These are phyloP conservation scores for Podospora australis DNA, from an alignment of 495 filamentous ascomycete genomes.

Conservation along the genomic window DNA sequence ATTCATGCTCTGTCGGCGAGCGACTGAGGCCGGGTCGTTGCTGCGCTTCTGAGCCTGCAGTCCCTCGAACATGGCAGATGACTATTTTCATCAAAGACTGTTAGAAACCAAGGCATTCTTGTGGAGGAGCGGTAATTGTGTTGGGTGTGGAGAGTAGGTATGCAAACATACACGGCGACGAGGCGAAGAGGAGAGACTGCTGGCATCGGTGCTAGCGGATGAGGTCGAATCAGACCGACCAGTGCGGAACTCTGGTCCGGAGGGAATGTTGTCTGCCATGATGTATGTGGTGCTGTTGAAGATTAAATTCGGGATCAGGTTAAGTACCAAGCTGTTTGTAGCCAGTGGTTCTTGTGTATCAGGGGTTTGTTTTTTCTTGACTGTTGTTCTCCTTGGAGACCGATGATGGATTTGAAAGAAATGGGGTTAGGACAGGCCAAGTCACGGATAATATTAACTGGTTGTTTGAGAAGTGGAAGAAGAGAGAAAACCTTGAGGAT, in stretches of 20 bases:
- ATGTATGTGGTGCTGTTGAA: not conserved
- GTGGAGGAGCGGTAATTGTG: not conserved
- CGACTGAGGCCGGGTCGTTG: slow-evolving; percentile 31
- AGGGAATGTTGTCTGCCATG: slow-evolving; percentile 15
- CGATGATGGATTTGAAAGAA: not conserved
- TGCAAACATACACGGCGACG: slow-evolving; percentile 10
- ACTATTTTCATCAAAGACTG: slow-evolving; percentile 10
- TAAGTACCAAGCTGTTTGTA: too few species aligned
- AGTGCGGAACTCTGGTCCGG: slow-evolving; percentile 14
- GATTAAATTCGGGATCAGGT: not conserved
- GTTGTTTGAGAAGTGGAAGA: not conserved
- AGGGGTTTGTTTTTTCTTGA: not conserved
- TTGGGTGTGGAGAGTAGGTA: not conserved
- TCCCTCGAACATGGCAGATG: slow-evolving; percentile 36
- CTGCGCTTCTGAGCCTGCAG: slow-evolving; percentile 39
- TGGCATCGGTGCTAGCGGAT: slow-evolving; percentile 6
- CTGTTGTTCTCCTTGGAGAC: too few species aligned
- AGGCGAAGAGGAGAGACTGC: not conserved
- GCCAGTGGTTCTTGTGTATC: too few species aligned
- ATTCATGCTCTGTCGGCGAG: slow-evolving; percentile 37
- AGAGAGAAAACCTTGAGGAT: not conserved
- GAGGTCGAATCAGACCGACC: slow-evolving; percentile 24
- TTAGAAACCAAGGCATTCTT: not conserved
- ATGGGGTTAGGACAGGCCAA: not conserved
- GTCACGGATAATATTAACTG: too few species aligned